Evolutionary conservation across 257 asterid species (phyloP).

Genomic region (Ballota nigra): DNA sequence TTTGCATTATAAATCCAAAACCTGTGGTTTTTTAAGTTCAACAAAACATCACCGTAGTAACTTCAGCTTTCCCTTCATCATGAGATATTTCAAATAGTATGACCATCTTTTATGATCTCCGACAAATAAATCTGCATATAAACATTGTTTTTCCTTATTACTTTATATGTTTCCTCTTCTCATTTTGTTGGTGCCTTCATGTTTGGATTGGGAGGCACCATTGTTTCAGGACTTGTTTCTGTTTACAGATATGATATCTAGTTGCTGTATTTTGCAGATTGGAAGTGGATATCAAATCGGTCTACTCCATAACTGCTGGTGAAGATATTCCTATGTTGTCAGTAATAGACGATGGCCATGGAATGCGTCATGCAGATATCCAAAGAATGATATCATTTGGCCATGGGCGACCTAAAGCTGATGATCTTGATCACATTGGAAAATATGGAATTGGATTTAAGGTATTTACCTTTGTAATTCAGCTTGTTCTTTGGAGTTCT

Average conservation of each 20-base stretch:
- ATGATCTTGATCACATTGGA: constrained; percentile 59
- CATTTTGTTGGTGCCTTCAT: background rate
- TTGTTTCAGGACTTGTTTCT: constrained; percentile 9
- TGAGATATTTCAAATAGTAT: background rate
- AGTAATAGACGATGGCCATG: constrained; percentile 68
- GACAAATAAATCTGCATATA: background rate
- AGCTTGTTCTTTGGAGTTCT: background rate
- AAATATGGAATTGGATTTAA: constrained; percentile 85
- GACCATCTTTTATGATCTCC: background rate
- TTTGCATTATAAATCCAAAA: no score
- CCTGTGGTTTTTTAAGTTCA: no score
- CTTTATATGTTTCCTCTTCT: background rate
- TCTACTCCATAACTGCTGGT: constrained; percentile 41
- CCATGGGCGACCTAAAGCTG: constrained; percentile 50
- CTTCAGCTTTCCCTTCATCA: background rate
- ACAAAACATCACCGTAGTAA: no score
- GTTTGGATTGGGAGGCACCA: background rate
- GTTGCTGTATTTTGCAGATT: constrained; percentile 41
- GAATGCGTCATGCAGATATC: constrained; percentile 68
- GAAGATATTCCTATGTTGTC: constrained; percentile 69
- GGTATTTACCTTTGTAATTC: constrained; percentile 34
- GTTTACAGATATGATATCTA: constrained; percentile 18
- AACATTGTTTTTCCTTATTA: background rate
- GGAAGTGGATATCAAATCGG: constrained; percentile 45
- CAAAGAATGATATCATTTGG: constrained; percentile 73